Evolutionary conservation across 129 eudicot species (phyloP).

Genomic region (Ambrosia artemisiifolia): DNA sequence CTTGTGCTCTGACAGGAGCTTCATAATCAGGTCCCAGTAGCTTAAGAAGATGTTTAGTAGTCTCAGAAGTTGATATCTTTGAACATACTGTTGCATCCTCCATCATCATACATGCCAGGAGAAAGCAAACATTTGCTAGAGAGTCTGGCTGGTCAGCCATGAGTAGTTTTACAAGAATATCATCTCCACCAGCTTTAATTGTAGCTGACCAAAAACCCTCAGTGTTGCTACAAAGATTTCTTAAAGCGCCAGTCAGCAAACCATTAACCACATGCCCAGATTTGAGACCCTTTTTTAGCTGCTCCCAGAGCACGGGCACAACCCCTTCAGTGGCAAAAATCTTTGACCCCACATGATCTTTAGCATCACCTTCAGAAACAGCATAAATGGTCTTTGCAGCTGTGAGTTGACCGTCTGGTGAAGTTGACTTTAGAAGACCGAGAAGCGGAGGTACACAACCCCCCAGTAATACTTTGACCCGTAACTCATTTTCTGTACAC

Average conservation of each 20-base stretch:
- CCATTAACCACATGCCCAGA: slow-evolving; percentile 76
- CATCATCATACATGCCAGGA: slow-evolving; percentile 90
- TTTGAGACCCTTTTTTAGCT: slow-evolving; percentile 71
- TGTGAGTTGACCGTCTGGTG: slow-evolving; percentile 91
- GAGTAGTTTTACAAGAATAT: slow-evolving; percentile 78
- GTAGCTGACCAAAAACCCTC: slow-evolving; percentile 98
- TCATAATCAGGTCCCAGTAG: slow-evolving; percentile 85
- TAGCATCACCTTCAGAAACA: slow-evolving; percentile 95
- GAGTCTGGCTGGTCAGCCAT: slow-evolving; percentile 69
- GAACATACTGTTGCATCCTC: slow-evolving; percentile 93
- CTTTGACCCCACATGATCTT: slow-evolving; percentile 96
- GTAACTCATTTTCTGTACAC: slow-evolving; percentile 90
- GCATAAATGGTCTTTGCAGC: slow-evolving; percentile 93
- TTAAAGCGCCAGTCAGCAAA: slow-evolving; percentile 88
- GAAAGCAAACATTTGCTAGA: slow-evolving; percentile 89
- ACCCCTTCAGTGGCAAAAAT: slow-evolving; percentile 98
- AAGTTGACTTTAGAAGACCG: slow-evolving; percentile 83
- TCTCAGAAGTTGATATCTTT: slow-evolving; percentile 63
- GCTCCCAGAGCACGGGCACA: slow-evolving; percentile 96
- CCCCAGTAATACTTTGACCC: slow-evolving; percentile 91
- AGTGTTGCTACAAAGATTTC: slow-evolving; percentile 77
- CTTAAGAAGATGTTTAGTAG: slow-evolving; percentile 80
- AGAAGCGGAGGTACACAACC: slow-evolving; percentile 99
- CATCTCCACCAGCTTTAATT: slow-evolving; percentile 80
- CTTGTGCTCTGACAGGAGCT: slow-evolving; percentile 92